Evolutionary conservation across 768 basidiomycete species (phyloP).

Genomic region (Serendipita sp.): DNA sequence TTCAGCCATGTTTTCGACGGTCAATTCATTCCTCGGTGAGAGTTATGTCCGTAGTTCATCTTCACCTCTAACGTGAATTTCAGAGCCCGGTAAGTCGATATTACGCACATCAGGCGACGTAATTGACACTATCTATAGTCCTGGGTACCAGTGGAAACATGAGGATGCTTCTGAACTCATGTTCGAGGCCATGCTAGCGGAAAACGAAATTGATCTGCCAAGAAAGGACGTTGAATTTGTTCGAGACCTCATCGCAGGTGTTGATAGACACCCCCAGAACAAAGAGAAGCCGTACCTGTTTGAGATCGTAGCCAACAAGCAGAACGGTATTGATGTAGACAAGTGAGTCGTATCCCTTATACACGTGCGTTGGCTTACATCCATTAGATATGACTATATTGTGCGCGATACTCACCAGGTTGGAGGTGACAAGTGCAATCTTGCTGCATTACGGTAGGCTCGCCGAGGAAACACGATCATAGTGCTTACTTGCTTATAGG

Average conservation of each 20-base stretch:
- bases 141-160: constrained; percentile 44
- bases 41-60: constrained; percentile 16
- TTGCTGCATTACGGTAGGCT: constrained; percentile 30
- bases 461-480: background rate
- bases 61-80: background rate
- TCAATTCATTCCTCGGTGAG: constrained; percentile 53
- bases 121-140: constrained; percentile 20
- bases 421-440: constrained; percentile 36
- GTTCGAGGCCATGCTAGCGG: constrained; percentile 49
- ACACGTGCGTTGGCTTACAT: no score
- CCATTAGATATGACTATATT: constrained; percentile 62
- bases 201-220: constrained; percentile 35
- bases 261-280: constrained; percentile 9
- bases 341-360: constrained; percentile 31
- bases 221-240: constrained; percentile 40
- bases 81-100: background rate
- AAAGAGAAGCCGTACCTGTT: constrained; percentile 58
- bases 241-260: constrained; percentile 67
- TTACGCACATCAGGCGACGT: no score
- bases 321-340: constrained; percentile 75
- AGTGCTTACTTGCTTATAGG: constrained; percentile 21
- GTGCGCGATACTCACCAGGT: constrained; percentile 55
- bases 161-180: constrained; percentile 72
- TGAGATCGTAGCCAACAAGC: constrained; percentile 68
- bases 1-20: constrained; percentile 78